These are phyloP conservation scores for Allantophomopsis cytisporea DNA, from an alignment of 2,329 filamentous ascomycete species.

Conservation along the genomic window DNA sequence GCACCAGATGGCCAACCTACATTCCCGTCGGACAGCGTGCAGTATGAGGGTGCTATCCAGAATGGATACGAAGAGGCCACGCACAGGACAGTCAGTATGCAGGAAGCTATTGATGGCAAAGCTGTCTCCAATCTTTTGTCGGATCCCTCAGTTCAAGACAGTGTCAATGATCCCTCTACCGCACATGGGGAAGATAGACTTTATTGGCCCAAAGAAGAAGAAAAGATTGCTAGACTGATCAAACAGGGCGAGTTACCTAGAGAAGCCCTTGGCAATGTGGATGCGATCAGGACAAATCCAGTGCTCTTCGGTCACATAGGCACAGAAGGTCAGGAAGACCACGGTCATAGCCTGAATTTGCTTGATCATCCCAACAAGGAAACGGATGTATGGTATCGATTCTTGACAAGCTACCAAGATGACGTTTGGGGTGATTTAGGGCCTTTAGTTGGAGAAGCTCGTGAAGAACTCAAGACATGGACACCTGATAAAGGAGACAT, in stretches of 20 bases:
- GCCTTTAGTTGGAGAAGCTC: constrained; percentile 40
- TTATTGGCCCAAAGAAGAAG: too few species aligned
- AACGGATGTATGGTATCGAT: constrained; percentile 9
- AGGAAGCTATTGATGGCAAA: not conserved
- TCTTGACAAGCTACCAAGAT: constrained; percentile 43
- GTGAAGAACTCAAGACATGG: constrained; percentile 35
- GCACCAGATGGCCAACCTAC: constrained; percentile 6
- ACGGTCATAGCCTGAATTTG: not conserved
- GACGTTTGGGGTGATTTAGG: constrained; percentile 56
- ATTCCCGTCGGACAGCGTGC: not conserved
- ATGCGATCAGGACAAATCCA: too few species aligned
- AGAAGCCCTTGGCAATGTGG: too few species aligned
- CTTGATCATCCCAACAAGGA: not conserved
- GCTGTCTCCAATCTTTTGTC: too few species aligned
- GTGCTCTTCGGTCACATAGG: too few species aligned
- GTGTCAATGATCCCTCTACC: too few species aligned
- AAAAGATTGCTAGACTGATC: too few species aligned
- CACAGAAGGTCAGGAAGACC: too few species aligned
- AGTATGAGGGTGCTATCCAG: too few species aligned
- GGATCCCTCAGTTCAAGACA: too few species aligned
- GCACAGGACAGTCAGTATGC: constrained; percentile 5
- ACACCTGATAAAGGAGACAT: constrained; percentile 9
- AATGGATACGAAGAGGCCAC: not conserved
- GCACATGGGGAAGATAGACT: too few species aligned
- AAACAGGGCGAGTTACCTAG: too few species aligned